These are phyloP conservation scores for Scheffersomyces coipomensis DNA, from an alignment of 805 yeast species.

Conservation along the genomic window DNA sequence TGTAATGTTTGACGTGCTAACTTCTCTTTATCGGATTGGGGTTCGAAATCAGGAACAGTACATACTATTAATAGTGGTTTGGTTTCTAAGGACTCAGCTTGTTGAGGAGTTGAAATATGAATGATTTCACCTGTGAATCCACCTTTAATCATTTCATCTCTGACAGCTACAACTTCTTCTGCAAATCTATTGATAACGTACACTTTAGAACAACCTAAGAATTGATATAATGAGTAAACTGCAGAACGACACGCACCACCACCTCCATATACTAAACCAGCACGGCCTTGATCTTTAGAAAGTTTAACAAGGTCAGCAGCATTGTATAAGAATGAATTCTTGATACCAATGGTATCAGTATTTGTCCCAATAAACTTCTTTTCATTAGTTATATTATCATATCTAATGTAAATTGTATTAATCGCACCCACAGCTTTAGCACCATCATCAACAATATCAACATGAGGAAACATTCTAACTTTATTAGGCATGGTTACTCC, in stretches of 20 bases:
- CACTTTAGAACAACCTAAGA: constrained; percentile 21
- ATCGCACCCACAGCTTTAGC: constrained; percentile 32
- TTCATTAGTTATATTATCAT: constrained; percentile 8
- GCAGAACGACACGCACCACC: constrained; percentile 36
- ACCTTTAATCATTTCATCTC: constrained; percentile 14
- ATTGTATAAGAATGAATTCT: constrained; percentile 20
- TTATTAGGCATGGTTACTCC: constrained; percentile 35
- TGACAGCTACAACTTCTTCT: constrained; percentile 21
- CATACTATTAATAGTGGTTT: constrained; percentile 22
- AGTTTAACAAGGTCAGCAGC: constrained; percentile 3
- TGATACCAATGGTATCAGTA: constrained; percentile 31
- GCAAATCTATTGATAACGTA: constrained; percentile 29
- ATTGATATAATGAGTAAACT: constrained; percentile 24
- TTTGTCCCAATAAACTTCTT: constrained; percentile 25
- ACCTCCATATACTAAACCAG: constrained; percentile 33
- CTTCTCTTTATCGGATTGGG: constrained; percentile 19
- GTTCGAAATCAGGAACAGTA: constrained; percentile 28
- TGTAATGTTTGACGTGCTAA: constrained; percentile 22
- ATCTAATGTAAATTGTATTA: constrained; percentile 28
- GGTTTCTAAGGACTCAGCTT: constrained; percentile 14
- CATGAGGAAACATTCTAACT: constrained; percentile 21
- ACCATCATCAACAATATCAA: constrained; percentile 24
- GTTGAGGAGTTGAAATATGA: constrained; percentile 20
- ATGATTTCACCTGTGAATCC: constrained; percentile 25
- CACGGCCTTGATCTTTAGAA: constrained; percentile 8